A percentile compares a stretch with the other conserved stretches of the same genome.
These are phyloP conservation scores for Dorcoceras hygrometricum DNA, from an alignment of 257 asterid genomes.

Conservation along the genomic window DNA sequence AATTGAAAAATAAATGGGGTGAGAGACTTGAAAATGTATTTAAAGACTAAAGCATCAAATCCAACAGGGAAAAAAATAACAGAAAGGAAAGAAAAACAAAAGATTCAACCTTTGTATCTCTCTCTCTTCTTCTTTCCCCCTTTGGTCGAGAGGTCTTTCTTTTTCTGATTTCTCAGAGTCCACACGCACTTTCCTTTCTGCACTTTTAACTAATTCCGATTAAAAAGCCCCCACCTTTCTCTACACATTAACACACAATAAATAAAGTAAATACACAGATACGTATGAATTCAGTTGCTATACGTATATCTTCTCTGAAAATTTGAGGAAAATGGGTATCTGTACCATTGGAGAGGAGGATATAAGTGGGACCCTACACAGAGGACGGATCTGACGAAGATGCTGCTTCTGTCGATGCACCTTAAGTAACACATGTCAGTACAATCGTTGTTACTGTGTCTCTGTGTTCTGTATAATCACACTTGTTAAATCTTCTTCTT, in stretches of 20 bases:
- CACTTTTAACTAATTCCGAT: constrained; percentile 15
- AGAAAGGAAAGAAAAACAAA: neutral
- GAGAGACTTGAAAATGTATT: constrained; percentile 17
- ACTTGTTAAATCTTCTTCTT: neutral
- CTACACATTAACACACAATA: neutral
- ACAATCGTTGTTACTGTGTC: constrained; percentile 2
- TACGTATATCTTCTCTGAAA: neutral
- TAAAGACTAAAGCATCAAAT: constrained; percentile 9
- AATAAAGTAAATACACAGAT: neutral
- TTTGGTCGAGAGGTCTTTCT: neutral
- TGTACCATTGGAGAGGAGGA: constrained; percentile 21
- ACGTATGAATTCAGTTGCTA: neutral
- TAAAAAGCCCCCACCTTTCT: constrained; percentile 1
- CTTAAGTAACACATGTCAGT: constrained; percentile 3
- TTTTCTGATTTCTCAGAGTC: constrained; percentile 2
- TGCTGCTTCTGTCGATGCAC: constrained; percentile 28
- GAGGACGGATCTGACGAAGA: constrained; percentile 47
- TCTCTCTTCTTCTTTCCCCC: neutral
- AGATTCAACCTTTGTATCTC: neutral
- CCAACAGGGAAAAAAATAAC: constrained; percentile 6
- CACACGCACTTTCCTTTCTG: constrained; percentile 11
- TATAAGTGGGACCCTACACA: constrained; percentile 28
- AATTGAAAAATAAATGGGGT: constrained; percentile 23
- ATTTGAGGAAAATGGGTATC: neutral
- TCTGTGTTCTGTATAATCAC: too few species aligned